Percentiles rank a stretch among this genome's conserved stretches.
phyloP scores from a whole-genome alignment of 2,329 filamentous ascomycete species.

The Aspergillus sp. region DNA sequence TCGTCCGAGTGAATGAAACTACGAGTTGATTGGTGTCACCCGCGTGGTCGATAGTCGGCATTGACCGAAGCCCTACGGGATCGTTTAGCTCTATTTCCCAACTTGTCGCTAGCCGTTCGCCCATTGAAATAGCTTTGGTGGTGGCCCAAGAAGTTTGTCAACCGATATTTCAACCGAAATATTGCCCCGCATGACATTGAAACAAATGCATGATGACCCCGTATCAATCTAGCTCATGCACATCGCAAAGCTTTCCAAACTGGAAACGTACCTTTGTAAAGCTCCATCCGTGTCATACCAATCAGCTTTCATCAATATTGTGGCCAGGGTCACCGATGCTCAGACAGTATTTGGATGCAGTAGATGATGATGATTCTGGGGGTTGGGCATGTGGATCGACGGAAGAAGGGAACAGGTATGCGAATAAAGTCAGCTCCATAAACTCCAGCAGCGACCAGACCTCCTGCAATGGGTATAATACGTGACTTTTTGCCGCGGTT shows the following conservation, averaged over 20 bases:
- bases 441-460: background rate
- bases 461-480: background rate
- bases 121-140: background rate
- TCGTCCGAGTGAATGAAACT: background rate
- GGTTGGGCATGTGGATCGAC: background rate
- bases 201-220: background rate
- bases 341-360: background rate
- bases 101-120: background rate
- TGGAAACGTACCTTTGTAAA: background rate
- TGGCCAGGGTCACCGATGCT: background rate
- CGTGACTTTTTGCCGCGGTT: background rate
- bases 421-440: background rate
- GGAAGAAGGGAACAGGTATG: background rate
- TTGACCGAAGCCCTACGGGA: background rate
- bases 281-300: background rate
- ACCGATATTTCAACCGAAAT: background rate
- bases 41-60: background rate
- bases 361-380: background rate
- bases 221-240: background rate
- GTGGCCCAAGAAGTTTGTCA: background rate
- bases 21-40: background rate
- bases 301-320: too few relatives aligned
- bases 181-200: background rate
- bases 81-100: background rate
- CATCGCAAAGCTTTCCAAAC: background rate